These are phyloP conservation scores for Trypanosoma mega DNA, from an alignment of 208 protist species.

Conservation along the genomic window DNA sequence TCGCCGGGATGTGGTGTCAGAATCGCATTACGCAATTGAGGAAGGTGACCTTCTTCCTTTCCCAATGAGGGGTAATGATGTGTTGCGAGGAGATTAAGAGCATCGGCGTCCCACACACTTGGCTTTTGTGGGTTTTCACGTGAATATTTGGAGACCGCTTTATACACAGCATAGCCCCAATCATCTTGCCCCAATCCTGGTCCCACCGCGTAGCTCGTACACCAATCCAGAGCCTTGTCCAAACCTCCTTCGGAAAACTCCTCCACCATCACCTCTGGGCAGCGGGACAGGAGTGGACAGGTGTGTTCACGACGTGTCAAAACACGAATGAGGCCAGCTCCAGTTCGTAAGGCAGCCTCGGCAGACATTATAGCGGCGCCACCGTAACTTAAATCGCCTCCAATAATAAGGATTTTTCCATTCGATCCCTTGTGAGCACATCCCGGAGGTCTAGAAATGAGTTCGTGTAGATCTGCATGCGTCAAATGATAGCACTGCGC, in stretches of 20 bases:
- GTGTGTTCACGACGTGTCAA: constrained; percentile 56
- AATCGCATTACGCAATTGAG: constrained; percentile 38
- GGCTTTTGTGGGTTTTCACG: constrained; percentile 37
- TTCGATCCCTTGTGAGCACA: constrained; percentile 69
- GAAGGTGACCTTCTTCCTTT: constrained; percentile 15
- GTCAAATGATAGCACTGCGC: constrained; percentile 46
- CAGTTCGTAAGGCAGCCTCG: constrained; percentile 56
- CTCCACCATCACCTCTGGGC: constrained; percentile 74
- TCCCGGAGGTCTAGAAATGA: constrained; percentile 34
- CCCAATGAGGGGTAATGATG: neutral
- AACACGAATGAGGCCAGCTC: constrained; percentile 68
- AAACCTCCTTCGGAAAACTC: constrained; percentile 16
- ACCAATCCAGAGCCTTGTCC: constrained; percentile 43
- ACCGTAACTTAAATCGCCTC: constrained; percentile 67
- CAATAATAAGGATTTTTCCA: constrained; percentile 65
- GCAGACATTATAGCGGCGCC: constrained; percentile 80
- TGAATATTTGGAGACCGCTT: constrained; percentile 32
- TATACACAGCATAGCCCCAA: constrained; percentile 34
- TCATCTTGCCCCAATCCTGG: constrained; percentile 54
- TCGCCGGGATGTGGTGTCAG: constrained; percentile 83
- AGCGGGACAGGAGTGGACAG: constrained; percentile 61
- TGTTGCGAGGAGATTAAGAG: constrained; percentile 47
- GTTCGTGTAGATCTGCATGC: constrained; percentile 33
- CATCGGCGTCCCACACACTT: constrained; percentile 75
- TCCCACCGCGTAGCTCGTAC: constrained; percentile 52